These are phyloP conservation scores for Neophaeococcomyces mojaviensis DNA, from an alignment of 2,329 filamentous ascomycete species.

Conservation along the genomic window DNA sequence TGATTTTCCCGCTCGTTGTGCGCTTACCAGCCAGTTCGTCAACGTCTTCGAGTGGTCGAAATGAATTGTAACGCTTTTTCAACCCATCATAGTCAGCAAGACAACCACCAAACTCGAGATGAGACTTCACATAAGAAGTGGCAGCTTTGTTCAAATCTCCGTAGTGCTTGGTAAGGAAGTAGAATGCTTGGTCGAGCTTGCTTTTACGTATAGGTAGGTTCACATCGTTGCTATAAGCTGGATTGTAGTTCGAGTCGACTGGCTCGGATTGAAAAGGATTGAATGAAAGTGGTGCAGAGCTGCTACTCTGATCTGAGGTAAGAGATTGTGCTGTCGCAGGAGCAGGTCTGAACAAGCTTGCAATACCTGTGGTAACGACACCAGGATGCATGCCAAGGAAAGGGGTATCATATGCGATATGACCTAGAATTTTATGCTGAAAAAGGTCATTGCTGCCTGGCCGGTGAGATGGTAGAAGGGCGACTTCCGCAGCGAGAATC, in stretches of 20 bases:
- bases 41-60: constrained; percentile 65
- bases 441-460: constrained; percentile 36
- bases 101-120: constrained; percentile 74
- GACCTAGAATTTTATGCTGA: constrained; percentile 70
- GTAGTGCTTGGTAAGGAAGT: constrained; percentile 76
- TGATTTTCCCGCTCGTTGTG: constrained; percentile 25
- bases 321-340: constrained; percentile 2
- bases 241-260: constrained; percentile 62
- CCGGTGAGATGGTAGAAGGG: constrained; percentile 45
- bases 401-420: constrained; percentile 75
- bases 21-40: constrained; percentile 44
- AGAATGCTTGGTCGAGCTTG: constrained; percentile 53
- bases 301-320: background rate
- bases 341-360: constrained; percentile 35
- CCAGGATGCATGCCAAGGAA: constrained; percentile 85
- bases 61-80: constrained; percentile 58
- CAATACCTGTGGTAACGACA: constrained; percentile 74
- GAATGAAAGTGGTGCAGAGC: background rate
- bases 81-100: constrained; percentile 69
- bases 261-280: constrained; percentile 19
- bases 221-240: constrained; percentile 67
- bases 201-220: constrained; percentile 61
- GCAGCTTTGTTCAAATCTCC: constrained; percentile 64
- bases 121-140: constrained; percentile 66
- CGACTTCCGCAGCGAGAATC: constrained; percentile 70